Evolutionary conservation across 2,329 filamentous ascomycete genomes (phyloP).

Genomic region (Aspergillus pseudotamarii): DNA sequence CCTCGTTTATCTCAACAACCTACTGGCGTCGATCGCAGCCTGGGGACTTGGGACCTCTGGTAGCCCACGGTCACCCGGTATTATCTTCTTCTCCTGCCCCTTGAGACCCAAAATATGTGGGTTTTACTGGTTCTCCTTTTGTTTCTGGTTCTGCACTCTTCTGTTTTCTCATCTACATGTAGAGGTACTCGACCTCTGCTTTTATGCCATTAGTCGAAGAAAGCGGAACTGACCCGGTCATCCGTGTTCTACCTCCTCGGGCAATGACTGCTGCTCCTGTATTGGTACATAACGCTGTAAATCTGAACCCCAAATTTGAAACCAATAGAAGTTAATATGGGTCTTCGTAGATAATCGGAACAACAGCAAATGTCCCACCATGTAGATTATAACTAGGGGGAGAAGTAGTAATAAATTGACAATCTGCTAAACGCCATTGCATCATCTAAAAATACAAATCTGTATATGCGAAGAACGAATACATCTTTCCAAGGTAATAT

Average conservation of each 20-base stretch:
- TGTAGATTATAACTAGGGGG: neutral
- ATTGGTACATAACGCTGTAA: constrained; percentile 20
- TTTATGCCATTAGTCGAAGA: neutral
- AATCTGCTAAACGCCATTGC: constrained; percentile 23
- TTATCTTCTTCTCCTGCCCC: neutral
- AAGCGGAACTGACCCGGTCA: neutral
- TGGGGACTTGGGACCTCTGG: constrained; percentile 3
- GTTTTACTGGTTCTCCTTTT: neutral
- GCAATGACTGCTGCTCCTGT: constrained; percentile 13
- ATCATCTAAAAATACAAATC: constrained; percentile 29
- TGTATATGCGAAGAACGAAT: constrained; percentile 17
- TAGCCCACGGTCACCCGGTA: neutral
- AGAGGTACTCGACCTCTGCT: neutral
- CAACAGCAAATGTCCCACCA: neutral
- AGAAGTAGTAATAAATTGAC: constrained; percentile 5
- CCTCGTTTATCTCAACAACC: constrained; percentile 16
- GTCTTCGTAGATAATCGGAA: neutral
- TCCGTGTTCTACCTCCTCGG: neutral
- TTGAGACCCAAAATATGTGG: neutral
- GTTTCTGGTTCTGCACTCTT: neutral
- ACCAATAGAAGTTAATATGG: constrained; percentile 1
- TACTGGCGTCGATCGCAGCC: constrained; percentile 24
- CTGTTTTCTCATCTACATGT: neutral
- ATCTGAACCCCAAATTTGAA: constrained; percentile 14
- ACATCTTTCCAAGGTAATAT: constrained; percentile 25